Evolutionary conservation across 2,329 filamentous ascomycete species (phyloP), one percentile per base, ranked within the genome.

Genomic region (Monascus ruber): DNA sequence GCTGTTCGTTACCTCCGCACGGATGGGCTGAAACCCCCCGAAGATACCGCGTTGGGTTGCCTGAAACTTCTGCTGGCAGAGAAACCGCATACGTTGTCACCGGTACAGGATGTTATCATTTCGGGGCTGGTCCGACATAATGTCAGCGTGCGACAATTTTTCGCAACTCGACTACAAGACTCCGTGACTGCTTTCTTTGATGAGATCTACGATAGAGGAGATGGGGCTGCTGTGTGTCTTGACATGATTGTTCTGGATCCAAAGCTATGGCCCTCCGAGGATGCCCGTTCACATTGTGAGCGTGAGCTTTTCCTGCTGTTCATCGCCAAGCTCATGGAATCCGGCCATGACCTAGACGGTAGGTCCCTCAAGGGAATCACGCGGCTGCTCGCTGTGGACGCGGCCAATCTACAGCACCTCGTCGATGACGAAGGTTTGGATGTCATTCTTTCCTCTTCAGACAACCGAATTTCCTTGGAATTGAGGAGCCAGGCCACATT

Each of bases 281-380:
- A 60, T 26, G 55, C 47, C n/a, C 60, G 66, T 33, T 51, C 58
- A 10, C 62, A 65, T 38, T 68, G 65, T 46, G 65, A 70, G 47
- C 59, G 59, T 40, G 68, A 70, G 45, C 58, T 71, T 4, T 70
- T 71, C 42, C 65, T 66, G 53, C 76, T 94, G 41, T 79, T 89
- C 49, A 77, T 95, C 48, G 88, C 88, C 24, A 83, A 84, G 53
- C 70, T 95, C 50, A 93, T 95, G 80, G 85, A 93, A 58, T 86
- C 85, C 34, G 87, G 86, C 38, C 78, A 88, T 52, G 85, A 94
- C 41, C 60, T 76, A 43, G 74, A 77, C 31, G 75, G 75, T 34
- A 69, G 74, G 35, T 72, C 76, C 4, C 70, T 81, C 59, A 74
- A 76, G 51, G 72, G 72, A 34, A 72, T 81, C 32, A 72, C 76